Conservation (phyloP, 345 rosid genomes). For the Salix brachista region DNA sequence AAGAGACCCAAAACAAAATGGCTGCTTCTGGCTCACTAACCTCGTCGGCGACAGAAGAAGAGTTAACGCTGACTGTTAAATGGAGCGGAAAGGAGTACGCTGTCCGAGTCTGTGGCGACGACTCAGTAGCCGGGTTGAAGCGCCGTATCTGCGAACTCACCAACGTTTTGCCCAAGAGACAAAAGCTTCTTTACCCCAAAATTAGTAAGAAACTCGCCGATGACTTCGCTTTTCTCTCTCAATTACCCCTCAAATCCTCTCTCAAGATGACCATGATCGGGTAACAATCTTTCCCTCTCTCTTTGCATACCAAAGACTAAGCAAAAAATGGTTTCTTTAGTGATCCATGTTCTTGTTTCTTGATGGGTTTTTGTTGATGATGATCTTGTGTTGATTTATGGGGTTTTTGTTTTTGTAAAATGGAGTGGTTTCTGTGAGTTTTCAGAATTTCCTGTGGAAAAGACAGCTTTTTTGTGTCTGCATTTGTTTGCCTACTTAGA, state of each 20-base stretch:
- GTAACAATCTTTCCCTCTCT: constrained; percentile 25
- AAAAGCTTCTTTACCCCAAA: constrained; percentile 95
- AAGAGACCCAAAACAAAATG: neutral
- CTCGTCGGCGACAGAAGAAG: constrained; percentile 58
- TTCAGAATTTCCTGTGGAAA: neutral
- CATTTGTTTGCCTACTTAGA: neutral
- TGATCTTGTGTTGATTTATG: neutral
- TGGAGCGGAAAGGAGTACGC: constrained; percentile 96
- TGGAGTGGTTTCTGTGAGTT: neutral
- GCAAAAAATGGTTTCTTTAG: neutral
- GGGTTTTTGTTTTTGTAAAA: neutral
- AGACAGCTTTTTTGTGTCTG: neutral
- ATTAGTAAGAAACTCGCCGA: constrained; percentile 80
- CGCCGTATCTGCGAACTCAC: constrained; percentile 84
- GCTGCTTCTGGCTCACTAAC: constrained; percentile 11
- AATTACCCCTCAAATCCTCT: constrained; percentile 73
- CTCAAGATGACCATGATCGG: constrained; percentile 98
- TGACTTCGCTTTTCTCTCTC: constrained; percentile 63
- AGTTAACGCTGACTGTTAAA: constrained; percentile 68
- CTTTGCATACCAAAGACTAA: neutral
- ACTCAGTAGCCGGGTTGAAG: constrained; percentile 84
- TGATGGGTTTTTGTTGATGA: neutral
- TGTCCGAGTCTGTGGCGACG: constrained; percentile 79
- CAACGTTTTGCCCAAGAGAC: constrained; percentile 80
- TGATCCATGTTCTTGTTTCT: neutral